Percentiles rank a stretch among this genome's conserved stretches.
These are phyloP conservation scores for Thinopyrum elongatum DNA, from an alignment of 176 grass and related monocot species.

Conservation along the genomic window DNA sequence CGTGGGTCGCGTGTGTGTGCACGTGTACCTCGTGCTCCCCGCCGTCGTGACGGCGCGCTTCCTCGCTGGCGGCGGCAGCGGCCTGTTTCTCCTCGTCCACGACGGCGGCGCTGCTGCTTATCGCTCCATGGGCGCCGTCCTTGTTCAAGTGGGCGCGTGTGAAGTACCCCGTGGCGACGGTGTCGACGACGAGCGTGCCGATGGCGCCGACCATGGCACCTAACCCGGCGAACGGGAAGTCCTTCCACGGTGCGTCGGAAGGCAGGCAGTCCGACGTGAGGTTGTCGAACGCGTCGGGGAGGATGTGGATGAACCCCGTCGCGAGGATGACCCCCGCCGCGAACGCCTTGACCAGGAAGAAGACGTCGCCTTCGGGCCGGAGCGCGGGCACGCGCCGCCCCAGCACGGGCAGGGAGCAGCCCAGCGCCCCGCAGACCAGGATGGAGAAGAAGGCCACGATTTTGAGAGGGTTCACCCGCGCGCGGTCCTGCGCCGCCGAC, in stretches of 20 bases:
- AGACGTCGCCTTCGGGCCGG: slow-evolving; percentile 61
- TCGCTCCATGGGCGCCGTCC: neutral
- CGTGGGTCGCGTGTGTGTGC: slow-evolving; percentile 39
- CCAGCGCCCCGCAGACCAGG: too few relatives aligned
- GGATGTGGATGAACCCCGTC: slow-evolving; percentile 85
- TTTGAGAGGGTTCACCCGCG: too few relatives aligned
- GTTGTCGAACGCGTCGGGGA: too few relatives aligned
- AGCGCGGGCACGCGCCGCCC: slow-evolving; percentile 59
- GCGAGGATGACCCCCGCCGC: slow-evolving; percentile 88
- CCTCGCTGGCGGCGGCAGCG: too few relatives aligned
- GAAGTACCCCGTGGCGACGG: slow-evolving; percentile 55
- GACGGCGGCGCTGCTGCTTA: too few relatives aligned
- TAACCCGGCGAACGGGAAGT: slow-evolving; percentile 57
- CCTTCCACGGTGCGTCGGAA: too few relatives aligned
- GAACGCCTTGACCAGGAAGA: slow-evolving; percentile 81
- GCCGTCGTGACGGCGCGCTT: too few relatives aligned
- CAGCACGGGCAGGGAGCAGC: too few relatives aligned
- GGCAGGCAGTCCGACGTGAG: too few relatives aligned
- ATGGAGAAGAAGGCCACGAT: too few relatives aligned
- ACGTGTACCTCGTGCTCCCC: neutral
- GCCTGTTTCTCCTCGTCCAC: too few relatives aligned
- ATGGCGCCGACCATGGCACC: slow-evolving; percentile 63
- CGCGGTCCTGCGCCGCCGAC: too few relatives aligned
- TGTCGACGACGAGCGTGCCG: slow-evolving; percentile 56
- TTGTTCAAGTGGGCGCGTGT: slow-evolving; percentile 29